phyloP scores from a whole-genome alignment of 805 yeast species.

The Kregervanrija pseudodelftensis region DNA sequence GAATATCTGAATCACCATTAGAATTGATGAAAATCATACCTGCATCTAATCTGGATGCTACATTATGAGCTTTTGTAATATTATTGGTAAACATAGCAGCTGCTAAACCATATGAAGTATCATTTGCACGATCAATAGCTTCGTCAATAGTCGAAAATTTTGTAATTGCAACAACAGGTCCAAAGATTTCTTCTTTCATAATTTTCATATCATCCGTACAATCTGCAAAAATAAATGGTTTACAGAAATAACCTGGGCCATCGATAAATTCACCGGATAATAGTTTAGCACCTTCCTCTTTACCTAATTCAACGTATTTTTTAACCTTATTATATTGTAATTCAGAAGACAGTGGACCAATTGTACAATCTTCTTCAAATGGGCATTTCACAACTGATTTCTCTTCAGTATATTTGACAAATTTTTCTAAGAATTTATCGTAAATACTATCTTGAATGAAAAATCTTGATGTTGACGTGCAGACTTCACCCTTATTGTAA shows the following conservation, averaged over 20 bases:
- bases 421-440: constrained; percentile 34
- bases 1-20: constrained; percentile 47
- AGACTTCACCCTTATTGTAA: constrained; percentile 42
- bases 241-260: constrained; percentile 57
- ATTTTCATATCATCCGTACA: constrained; percentile 58
- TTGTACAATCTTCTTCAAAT: constrained; percentile 55
- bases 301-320: constrained; percentile 59
- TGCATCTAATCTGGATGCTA: constrained; percentile 55
- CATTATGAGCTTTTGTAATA: constrained; percentile 53
- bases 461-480: constrained; percentile 41
- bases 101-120: constrained; percentile 68
- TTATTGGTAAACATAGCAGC: constrained; percentile 68
- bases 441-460: constrained; percentile 37
- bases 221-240: constrained; percentile 68
- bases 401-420: constrained; percentile 29
- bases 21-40: constrained; percentile 63
- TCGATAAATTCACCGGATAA: constrained; percentile 60
- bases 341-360: constrained; percentile 70
- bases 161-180: constrained; percentile 68
- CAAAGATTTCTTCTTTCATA: constrained; percentile 69
- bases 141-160: constrained; percentile 63
- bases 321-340: constrained; percentile 62
- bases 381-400: constrained; percentile 58
- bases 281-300: constrained; percentile 61
- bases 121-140: constrained; percentile 58